These are phyloP conservation scores for Solanum hybrid DNA, from an alignment of 305 asterid species.

Conservation along the genomic window DNA sequence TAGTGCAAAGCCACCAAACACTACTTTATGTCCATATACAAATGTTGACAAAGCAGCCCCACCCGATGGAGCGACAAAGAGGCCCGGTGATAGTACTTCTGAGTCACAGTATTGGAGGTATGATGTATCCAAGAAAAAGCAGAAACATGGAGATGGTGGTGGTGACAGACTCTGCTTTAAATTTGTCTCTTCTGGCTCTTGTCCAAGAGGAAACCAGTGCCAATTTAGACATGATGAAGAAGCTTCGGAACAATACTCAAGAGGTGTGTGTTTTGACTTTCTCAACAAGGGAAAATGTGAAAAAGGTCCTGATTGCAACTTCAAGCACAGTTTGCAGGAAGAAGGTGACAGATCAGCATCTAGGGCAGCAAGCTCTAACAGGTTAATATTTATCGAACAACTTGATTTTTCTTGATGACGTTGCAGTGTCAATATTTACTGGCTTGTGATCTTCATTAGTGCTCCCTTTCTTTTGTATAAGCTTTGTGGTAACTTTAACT, in stretches of 20 bases:
- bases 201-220: slow-evolving; percentile 85
- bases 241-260: slow-evolving; percentile 72
- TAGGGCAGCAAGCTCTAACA: slow-evolving; percentile 41
- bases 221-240: slow-evolving; percentile 81
- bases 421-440: not conserved
- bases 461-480: not conserved
- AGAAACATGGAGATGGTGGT: slow-evolving; percentile 63
- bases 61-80: slow-evolving; percentile 40
- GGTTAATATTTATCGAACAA: slow-evolving; percentile 23
- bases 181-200: slow-evolving; percentile 74
- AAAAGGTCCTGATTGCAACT: slow-evolving; percentile 86
- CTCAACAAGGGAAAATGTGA: slow-evolving; percentile 94
- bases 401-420: not conserved
- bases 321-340: slow-evolving; percentile 73
- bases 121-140: slow-evolving; percentile 73
- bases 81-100: slow-evolving; percentile 43
- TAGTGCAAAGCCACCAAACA: slow-evolving; percentile 56
- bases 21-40: slow-evolving; percentile 67
- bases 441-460: not conserved
- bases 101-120: slow-evolving; percentile 92
- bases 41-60: slow-evolving; percentile 25
- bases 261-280: slow-evolving; percentile 97
- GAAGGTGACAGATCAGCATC: slow-evolving; percentile 58
- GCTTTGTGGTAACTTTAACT: slow-evolving; percentile 5
- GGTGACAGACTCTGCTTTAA: slow-evolving; percentile 75